A percentile compares a stretch with the other conserved stretches of the same genome.
phyloP scores from a whole-genome alignment of 2,329 filamentous ascomycete genomes.

The Pseudocercospora pini-densiflorae region DNA sequence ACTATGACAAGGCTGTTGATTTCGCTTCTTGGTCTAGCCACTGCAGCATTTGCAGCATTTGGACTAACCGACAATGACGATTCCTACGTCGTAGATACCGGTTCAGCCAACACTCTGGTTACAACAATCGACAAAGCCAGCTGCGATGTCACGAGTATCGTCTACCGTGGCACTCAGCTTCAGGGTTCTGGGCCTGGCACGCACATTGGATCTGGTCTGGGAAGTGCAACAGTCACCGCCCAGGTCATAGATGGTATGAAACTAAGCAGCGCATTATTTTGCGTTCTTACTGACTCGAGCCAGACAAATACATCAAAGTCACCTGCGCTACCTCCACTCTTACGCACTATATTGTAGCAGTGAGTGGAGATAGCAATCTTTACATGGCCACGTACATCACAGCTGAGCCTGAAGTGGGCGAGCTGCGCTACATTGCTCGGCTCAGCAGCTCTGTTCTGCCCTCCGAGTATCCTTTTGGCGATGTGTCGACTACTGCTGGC shows the following conservation, averaged over 20 bases:
- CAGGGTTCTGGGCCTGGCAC: constrained; percentile 19
- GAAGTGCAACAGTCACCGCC: constrained; percentile 20
- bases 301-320: constrained; percentile 25
- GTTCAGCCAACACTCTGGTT: constrained; percentile 12
- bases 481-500: constrained; percentile 55
- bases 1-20: not conserved
- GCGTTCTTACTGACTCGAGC: not conserved
- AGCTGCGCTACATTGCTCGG: constrained; percentile 25
- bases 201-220: constrained; percentile 23
- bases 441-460: constrained; percentile 21
- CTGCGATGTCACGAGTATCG: constrained; percentile 22
- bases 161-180: constrained; percentile 18
- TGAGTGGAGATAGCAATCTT: constrained; percentile 21
- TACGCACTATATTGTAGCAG: constrained; percentile 21
- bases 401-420: constrained; percentile 20
- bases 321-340: constrained; percentile 21
- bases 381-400: constrained; percentile 28
- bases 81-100: constrained; percentile 22
- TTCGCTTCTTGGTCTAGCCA: constrained; percentile 8
- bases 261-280: not conserved
- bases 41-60: constrained; percentile 15
- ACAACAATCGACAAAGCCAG: constrained; percentile 20
- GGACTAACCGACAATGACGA: constrained; percentile 18
- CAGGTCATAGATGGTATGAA: constrained; percentile 14
- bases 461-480: constrained; percentile 21